Percentiles rank a stretch among this genome's conserved stretches.
These are phyloP conservation scores for Vanrija sp. DNA, from an alignment of 1,284 basidiomycete genomes.

Conservation along the genomic window DNA sequence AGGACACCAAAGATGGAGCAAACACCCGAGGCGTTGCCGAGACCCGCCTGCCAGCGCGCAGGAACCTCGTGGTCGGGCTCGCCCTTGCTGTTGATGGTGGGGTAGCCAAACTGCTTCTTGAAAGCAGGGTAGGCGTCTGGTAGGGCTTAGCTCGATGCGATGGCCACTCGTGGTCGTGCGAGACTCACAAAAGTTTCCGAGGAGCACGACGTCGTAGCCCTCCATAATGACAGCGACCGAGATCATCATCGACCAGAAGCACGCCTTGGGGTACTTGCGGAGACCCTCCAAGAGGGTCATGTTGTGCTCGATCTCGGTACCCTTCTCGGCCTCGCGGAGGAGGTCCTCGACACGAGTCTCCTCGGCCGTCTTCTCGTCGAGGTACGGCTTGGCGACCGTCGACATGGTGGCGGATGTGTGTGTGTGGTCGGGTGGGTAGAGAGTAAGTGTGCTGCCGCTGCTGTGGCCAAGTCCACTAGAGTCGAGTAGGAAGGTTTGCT, in stretches of 20 bases:
- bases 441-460: no score
- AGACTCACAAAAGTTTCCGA: neutral
- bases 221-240: neutral
- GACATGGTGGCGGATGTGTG: neutral
- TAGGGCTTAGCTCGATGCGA: neutral
- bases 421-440: no score
- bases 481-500: no score
- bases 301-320: neutral
- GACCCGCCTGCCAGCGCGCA: neutral
- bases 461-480: no score
- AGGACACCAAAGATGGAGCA: slow-evolving; percentile 1
- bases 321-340: slow-evolving; percentile 2
- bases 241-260: neutral
- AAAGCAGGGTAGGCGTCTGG: neutral
- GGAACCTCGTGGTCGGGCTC: neutral
- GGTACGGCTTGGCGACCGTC: neutral
- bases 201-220: neutral
- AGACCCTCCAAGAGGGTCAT: neutral
- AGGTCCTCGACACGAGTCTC: neutral
- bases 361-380: neutral
- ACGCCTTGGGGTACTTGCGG: slow-evolving; percentile 1
- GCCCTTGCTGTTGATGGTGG: neutral
- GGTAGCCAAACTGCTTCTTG: neutral
- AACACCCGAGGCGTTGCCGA: neutral
- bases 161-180: neutral